A percentile compares a stretch with the other conserved stretches of the same genome.
These are phyloP conservation scores for Pleodorina starrii DNA, from an alignment of 139 green algal genomes.

Conservation along the genomic window DNA sequence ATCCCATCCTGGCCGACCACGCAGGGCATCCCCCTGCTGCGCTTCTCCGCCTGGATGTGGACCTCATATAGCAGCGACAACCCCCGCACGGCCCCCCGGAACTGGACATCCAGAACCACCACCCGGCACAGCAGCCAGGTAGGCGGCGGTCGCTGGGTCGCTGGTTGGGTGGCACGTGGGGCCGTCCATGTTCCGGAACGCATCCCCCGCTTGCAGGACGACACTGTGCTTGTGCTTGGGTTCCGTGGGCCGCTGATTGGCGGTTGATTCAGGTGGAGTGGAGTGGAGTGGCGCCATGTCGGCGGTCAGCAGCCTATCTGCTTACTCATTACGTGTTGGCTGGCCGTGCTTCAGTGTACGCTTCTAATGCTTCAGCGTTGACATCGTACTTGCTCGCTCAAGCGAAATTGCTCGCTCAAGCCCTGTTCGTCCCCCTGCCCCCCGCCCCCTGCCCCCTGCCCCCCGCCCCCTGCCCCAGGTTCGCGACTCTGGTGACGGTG, in stretches of 20 bases:
- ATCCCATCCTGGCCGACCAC: background rate
- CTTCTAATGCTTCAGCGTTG: too few species aligned
- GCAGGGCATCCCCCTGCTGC: slow-evolving; percentile 34
- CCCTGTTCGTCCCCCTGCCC: too few species aligned
- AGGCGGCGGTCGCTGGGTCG: background rate
- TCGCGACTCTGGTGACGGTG: slow-evolving; percentile 8
- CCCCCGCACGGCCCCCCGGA: background rate
- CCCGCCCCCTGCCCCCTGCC: background rate
- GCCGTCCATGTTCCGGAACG: background rate
- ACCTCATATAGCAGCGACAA: background rate
- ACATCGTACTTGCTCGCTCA: too few species aligned
- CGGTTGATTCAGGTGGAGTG: background rate
- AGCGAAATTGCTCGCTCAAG: too few species aligned
- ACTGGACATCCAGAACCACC: slow-evolving; percentile 10
- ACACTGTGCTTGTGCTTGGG: background rate
- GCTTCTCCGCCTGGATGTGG: slow-evolving; percentile 23
- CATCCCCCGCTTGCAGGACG: background rate
- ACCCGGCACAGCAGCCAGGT: background rate
- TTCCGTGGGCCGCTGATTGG: background rate
- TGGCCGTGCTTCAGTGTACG: background rate
- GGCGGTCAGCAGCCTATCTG: background rate
- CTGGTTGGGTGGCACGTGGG: background rate
- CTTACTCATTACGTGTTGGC: background rate
- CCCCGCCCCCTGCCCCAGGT: background rate
- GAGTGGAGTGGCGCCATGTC: background rate